Evolutionary conservation across 2,329 filamentous ascomycete genomes (phyloP), one percentile per base, ranked within the genome.

Genomic region (Cladobotryum protrusum): DNA sequence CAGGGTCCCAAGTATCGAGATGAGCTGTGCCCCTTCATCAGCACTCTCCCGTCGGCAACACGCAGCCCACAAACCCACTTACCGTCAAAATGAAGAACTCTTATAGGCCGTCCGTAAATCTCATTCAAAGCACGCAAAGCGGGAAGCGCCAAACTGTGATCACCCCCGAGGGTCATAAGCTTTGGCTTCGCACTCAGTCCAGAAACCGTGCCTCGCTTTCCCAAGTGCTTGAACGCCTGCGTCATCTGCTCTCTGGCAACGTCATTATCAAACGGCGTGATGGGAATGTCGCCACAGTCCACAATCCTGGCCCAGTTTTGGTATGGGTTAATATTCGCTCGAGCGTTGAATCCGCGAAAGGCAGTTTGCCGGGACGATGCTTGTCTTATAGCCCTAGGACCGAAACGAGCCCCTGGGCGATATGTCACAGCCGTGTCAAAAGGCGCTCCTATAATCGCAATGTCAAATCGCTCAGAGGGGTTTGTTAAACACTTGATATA

Each of bases 221-320:
- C 75, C 3, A 95, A 81, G 67, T 91, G 85, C 6, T 76, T 72
- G 65, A 88, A 90, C 0, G 87, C 89, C 61, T 85, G 81, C 32
- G 81, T 87, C 89, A 96, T 95, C 69, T 96, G 91, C 41, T 77
- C 74, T 48, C 91, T 72, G 0, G 91, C 91, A 14, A 95, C 74
- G 1, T 75, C 81, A 65, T 96, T 96, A 71, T 96, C 89, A 59
- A 95, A 85, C 0, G 90, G 90, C 0, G 86, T 88, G 57, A 95
- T 76, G 24, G 91, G 89, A 49, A 96, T 89, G 64, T 96, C 91
- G 43, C 91, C 91, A 66, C 91, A 96, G 72, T 96, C 91, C 45
- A 92, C 74, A 52, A 96, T 81, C 45, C 79, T 89, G 8, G 89
- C 85, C 80, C 88, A 92, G 61, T 80, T 85, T 63, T 85, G 56